phyloP scores from a whole-genome alignment of 2,329 filamentous ascomycete species.

The Trichoderma pleuroti region DNA sequence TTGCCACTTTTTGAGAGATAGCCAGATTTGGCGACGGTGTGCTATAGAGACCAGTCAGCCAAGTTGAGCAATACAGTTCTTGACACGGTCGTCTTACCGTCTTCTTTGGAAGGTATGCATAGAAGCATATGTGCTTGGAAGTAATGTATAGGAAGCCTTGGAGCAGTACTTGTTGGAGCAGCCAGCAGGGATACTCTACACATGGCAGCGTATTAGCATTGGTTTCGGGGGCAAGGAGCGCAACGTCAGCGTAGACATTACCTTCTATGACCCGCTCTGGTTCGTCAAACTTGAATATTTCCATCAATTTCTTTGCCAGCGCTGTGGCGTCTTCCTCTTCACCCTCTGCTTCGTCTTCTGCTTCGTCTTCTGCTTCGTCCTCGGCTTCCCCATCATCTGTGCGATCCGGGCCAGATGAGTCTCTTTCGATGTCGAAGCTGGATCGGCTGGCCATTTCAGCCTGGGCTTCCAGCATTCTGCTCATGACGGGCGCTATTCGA shows the following conservation, averaged over 20 bases:
- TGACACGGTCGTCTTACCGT: constrained; percentile 51
- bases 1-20: constrained; percentile 85
- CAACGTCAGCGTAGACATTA: constrained; percentile 34
- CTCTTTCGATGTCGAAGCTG: constrained; percentile 53
- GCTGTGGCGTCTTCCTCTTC: constrained; percentile 48
- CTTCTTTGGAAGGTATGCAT: constrained; percentile 94
- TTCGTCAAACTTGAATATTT: constrained; percentile 80
- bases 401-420: constrained; percentile 39
- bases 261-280: constrained; percentile 81
- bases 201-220: constrained; percentile 18
- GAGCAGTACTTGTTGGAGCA: constrained; percentile 84
- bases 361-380: constrained; percentile 29
- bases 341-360: constrained; percentile 32
- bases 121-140: constrained; percentile 89
- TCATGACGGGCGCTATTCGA: constrained; percentile 67
- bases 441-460: constrained; percentile 59
- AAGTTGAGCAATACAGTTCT: neutral
- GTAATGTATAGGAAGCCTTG: constrained; percentile 98
- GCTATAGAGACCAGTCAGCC: constrained; percentile 41
- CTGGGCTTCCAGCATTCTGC: constrained; percentile 70
- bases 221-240: neutral
- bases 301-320: constrained; percentile 68
- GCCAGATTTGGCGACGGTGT: constrained; percentile 77
- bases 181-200: constrained; percentile 85
- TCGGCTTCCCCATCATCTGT: constrained; percentile 26